Evolutionary conservation across 495 filamentous ascomycete genomes (phyloP), one percentile per base, ranked within the genome.

Genomic region (Opeltia flavorubescens): DNA sequence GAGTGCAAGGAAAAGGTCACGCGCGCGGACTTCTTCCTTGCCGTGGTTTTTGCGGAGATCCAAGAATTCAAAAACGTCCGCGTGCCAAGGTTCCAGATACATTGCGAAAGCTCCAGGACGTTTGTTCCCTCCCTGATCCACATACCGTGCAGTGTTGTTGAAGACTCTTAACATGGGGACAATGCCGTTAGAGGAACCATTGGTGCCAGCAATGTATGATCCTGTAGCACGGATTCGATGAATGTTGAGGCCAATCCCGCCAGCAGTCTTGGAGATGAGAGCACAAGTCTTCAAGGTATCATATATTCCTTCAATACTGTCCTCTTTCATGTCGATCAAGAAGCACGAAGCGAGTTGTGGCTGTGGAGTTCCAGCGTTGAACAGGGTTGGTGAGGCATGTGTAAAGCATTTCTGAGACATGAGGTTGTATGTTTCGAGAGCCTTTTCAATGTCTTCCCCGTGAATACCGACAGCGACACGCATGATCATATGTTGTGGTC

Each of bases 51-150:
- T 98, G 52, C 91, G 83, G 36, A 98, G 78, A 59, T 98, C 91
- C 52, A 98, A 76, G 74, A 93, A 98, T 60, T 89, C 82, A 57
- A 95, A 95, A 31, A 98, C 83, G 68, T 98, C 91, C 18, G 89
- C 82, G 67, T 98, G 91, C 91, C 91, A 98, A 15, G 91, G 91
- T 73, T 98, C 91, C n/a, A 98, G 74, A 67, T 98, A 98, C 65
- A 96, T 93, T 53, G 91, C 91, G 63, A 98, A 98, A 43, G 91
- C 91, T 66, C 91, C 91, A 28, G 91, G 91, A 36, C 91, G 85
- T 77, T 98, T 98, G 76, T 98, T 98, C 57, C 91, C 91, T 66
- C 91, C 91, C 67, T 98, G 91, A 60, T 98, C 91, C 44, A 98
- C 91, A 61, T 98, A 98, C 58, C 91, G 78, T 20, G 91, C 91